A percentile compares a stretch with the other conserved stretches of the same genome.
phyloP scores from a whole-genome alignment of 129 eudicot species.

The Tagetes patula region DNA sequence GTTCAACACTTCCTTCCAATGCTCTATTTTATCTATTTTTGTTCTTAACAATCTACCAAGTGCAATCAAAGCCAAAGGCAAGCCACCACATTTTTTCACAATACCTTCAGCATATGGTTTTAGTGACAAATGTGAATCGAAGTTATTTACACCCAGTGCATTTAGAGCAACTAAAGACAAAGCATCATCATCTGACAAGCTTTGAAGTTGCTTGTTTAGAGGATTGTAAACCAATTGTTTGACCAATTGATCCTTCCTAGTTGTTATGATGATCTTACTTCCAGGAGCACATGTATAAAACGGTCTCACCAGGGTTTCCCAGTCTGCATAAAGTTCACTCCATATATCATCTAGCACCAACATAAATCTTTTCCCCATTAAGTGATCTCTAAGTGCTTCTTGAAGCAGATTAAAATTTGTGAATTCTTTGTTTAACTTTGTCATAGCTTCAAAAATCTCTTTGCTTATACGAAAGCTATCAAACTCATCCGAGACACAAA shows the following conservation, averaged over 20 bases:
- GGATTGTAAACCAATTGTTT: background rate
- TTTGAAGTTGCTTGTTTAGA: background rate
- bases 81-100: slow-evolving; percentile 7
- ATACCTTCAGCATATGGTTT: background rate
- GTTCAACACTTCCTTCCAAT: background rate
- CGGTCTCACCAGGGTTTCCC: background rate
- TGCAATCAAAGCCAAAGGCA: slow-evolving; percentile 16
- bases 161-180: background rate
- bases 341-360: slow-evolving; percentile 7
- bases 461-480: background rate
- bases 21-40: background rate
- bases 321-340: background rate
- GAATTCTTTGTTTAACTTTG: background rate
- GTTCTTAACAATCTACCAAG: background rate
- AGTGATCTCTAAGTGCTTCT: background rate
- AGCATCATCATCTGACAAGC: background rate
- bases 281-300: background rate
- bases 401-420: background rate
- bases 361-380: background rate
- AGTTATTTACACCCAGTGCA: background rate
- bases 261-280: slow-evolving; percentile 3
- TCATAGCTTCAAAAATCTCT: background rate
- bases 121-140: background rate
- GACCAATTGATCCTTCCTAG: background rate
- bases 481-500: slow-evolving; percentile 12